A percentile compares a stretch with the other conserved stretches of the same genome.
Evolutionary conservation across 148 eudicot genomes (phyloP).

Genomic region (Diospyros kaki): DNA sequence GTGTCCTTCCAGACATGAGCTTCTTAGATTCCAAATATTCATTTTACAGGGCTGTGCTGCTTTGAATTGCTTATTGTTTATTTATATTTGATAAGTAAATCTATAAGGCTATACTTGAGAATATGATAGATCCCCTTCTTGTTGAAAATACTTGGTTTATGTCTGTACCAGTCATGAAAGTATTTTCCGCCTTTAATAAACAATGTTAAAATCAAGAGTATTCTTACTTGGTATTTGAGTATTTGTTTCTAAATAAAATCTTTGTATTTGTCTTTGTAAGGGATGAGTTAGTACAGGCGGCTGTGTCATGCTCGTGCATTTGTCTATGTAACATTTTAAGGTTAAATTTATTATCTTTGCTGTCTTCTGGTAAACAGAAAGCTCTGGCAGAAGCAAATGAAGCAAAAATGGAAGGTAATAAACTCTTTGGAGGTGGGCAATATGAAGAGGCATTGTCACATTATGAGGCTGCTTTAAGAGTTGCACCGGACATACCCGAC

Average conservation of each 20-base stretch:
- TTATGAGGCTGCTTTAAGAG: conserved; percentile 68
- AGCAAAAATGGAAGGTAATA: conserved; percentile 77
- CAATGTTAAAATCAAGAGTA: too few relatives aligned
- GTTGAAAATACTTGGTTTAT: not conserved
- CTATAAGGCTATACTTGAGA: not conserved
- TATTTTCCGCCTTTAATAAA: not conserved
- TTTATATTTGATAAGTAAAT: not conserved
- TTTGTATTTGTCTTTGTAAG: not conserved
- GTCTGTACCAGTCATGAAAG: not conserved
- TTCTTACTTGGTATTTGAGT: not conserved
- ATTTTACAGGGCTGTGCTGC: too few relatives aligned
- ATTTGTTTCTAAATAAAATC: not conserved
- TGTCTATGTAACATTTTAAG: not conserved
- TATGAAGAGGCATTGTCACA: conserved; percentile 77
- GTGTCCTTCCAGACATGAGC: too few relatives aligned
- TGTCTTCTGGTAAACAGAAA: conserved; percentile 34
- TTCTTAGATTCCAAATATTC: too few relatives aligned
- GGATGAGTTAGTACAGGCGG: not conserved
- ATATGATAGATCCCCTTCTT: not conserved
- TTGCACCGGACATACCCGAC: conserved; percentile 61
- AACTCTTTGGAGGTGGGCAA: conserved; percentile 53
- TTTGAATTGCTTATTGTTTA: too few relatives aligned
- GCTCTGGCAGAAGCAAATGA: conserved; percentile 72
- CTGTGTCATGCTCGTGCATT: not conserved
- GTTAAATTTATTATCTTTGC: not conserved